A percentile compares a stretch with the other conserved stretches of the same genome.
Conservation (phyloP, 345 rosid species). For the Eucalyptus regnans region DNA sequence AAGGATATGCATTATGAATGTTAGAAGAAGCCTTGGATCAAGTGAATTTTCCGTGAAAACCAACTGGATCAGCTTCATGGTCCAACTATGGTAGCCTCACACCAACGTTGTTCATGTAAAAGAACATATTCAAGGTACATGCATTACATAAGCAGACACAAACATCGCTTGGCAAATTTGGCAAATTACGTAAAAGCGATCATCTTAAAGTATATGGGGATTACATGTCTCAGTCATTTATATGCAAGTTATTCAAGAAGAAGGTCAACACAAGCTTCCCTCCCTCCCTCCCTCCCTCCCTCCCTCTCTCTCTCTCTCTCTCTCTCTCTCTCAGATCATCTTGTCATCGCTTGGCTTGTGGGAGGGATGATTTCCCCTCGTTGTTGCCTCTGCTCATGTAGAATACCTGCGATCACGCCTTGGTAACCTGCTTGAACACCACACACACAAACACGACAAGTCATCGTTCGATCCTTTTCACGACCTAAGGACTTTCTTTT, state of each 20-base stretch:
- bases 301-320: not conserved
- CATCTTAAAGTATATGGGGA: not conserved
- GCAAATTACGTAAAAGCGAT: not conserved
- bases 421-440: not conserved
- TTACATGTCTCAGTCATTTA: not conserved
- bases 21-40: not conserved
- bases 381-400: not conserved
- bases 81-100: not conserved
- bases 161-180: not conserved
- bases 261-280: not conserved
- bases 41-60: not conserved
- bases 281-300: accelerated
- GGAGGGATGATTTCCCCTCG: not conserved
- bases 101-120: not conserved
- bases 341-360: not conserved
- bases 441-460: not conserved
- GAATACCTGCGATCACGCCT: not conserved
- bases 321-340: not conserved
- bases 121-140: not conserved
- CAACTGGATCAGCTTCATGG: not conserved
- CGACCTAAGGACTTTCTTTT: not conserved
- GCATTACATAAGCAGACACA: not conserved
- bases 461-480: not conserved
- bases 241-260: not conserved
- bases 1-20: not conserved